A percentile compares a stretch with the other conserved stretches of the same genome.
phyloP scores from a whole-genome alignment of 2,329 filamentous ascomycete species.

The Microdochium trichocladiopsis region DNA sequence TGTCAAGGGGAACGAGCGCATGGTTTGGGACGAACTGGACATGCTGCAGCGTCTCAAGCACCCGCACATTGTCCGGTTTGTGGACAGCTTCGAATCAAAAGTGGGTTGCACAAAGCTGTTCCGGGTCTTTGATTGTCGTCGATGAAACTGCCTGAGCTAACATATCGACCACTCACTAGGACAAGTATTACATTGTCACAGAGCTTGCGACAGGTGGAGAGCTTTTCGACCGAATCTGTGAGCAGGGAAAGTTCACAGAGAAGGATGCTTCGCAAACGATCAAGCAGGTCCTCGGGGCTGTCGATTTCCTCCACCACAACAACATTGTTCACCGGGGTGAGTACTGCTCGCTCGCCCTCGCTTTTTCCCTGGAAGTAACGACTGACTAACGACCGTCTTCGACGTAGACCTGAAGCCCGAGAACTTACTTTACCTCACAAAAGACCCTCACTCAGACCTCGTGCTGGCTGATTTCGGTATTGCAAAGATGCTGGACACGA shows the following conservation, averaged over 20 bases:
- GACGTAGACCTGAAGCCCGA: constrained; percentile 87
- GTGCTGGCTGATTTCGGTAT: constrained; percentile 98
- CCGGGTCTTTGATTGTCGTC: too few relatives aligned
- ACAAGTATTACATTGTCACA: constrained; percentile 99
- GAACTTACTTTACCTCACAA: constrained; percentile 89
- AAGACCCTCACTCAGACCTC: constrained; percentile 69
- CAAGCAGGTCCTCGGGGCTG: constrained; percentile 84
- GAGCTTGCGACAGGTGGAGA: constrained; percentile 94
- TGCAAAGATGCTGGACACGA: constrained; percentile 91
- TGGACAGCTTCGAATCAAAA: constrained; percentile 98
- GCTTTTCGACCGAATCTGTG: constrained; percentile 95
- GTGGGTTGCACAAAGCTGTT: constrained; percentile 49
- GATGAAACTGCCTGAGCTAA: too few relatives aligned
- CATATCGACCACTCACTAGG: too few relatives aligned
- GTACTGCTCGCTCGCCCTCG: constrained; percentile 25
- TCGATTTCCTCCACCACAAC: constrained; percentile 88
- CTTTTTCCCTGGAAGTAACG: not conserved
- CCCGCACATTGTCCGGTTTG: constrained; percentile 92
- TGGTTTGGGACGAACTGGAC: constrained; percentile 96
- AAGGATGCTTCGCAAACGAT: constrained; percentile 97
- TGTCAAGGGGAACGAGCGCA: constrained; percentile 94
- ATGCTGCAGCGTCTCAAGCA: constrained; percentile 90
- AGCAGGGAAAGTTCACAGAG: constrained; percentile 96
- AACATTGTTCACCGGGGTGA: constrained; percentile 88
- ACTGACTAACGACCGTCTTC: constrained; percentile 5